Evolutionary conservation across 768 basidiomycete species (phyloP).

Genomic region (Candolleomyces efflorescens): DNA sequence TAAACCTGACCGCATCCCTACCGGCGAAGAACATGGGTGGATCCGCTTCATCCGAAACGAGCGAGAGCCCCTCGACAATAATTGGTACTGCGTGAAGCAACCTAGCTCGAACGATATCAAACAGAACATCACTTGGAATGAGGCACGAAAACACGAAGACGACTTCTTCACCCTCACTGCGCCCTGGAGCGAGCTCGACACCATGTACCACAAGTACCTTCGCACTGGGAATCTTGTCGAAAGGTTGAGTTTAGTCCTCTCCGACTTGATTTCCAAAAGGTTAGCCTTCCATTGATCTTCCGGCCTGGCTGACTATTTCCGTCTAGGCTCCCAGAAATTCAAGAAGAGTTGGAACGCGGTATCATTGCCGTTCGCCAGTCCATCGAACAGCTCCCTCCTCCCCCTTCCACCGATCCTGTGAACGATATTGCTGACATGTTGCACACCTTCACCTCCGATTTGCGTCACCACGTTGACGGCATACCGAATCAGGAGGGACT

Average conservation of each 20-base stretch:
- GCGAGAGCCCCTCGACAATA: conserved; percentile 43
- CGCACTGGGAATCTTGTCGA: conserved; percentile 55
- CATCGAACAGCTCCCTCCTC: conserved; percentile 36
- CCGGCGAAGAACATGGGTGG: conserved; percentile 55
- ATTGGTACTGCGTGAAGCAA: conserved; percentile 60
- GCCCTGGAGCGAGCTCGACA: conserved; percentile 55
- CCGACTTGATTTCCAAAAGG: conserved; percentile 61
- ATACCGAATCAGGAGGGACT: conserved; percentile 48
- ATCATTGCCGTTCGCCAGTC: conserved; percentile 34
- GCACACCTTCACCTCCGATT: conserved; percentile 39
- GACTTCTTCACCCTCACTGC: conserved; percentile 48
- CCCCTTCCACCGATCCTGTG: conserved; percentile 52
- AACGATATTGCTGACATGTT: conserved; percentile 51
- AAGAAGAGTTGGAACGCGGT: conserved; percentile 48
- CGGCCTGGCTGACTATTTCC: conserved; percentile 44
- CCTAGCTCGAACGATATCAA: conserved; percentile 48
- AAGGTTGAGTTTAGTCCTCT: conserved; percentile 55
- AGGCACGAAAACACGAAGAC: conserved; percentile 56
- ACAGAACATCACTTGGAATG: conserved; percentile 53
- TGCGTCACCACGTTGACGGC: conserved; percentile 47
- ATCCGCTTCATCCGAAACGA: conserved; percentile 53
- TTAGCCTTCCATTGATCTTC: conserved; percentile 28
- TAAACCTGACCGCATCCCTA: conserved; percentile 64
- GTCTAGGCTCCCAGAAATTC: conserved; percentile 58
- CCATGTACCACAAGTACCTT: conserved; percentile 45